Evolutionary conservation across 805 yeast genomes (phyloP).

Genomic region (Teunomyces barrocoloradensis): DNA sequence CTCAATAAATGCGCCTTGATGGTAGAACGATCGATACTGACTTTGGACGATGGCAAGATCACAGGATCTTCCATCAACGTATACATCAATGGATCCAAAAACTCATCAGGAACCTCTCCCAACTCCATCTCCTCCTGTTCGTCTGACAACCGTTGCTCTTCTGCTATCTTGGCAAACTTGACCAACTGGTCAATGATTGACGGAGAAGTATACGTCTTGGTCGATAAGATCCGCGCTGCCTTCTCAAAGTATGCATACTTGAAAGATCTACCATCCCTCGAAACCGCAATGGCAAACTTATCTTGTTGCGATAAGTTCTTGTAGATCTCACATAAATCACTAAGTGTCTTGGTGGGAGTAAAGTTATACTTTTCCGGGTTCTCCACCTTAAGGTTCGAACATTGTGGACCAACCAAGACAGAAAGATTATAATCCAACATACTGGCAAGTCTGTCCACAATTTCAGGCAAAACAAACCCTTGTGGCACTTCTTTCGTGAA

Average conservation of each 20-base stretch:
- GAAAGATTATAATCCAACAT: conserved; percentile 92
- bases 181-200: conserved; percentile 50
- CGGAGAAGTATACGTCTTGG: conserved; percentile 48
- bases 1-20: conserved; percentile 90
- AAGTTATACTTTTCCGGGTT: conserved; percentile 82
- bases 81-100: conserved; percentile 94
- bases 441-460: conserved; percentile 91
- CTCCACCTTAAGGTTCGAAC: conserved; percentile 81
- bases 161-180: conserved; percentile 65
- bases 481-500: conserved; percentile 85
- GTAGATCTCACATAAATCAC: conserved; percentile 71
- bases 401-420: conserved; percentile 94
- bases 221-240: conserved; percentile 64
- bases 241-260: conserved; percentile 60
- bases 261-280: conserved; percentile 91
- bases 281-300: conserved; percentile 74
- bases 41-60: conserved; percentile 80
- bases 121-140: conserved; percentile 83
- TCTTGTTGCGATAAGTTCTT: conserved; percentile 63
- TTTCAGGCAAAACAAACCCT: conserved; percentile 83
- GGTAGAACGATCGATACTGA: conserved; percentile 85
- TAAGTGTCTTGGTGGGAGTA: conserved; percentile 70
- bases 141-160: conserved; percentile 54
- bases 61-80: conserved; percentile 97
- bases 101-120: conserved; percentile 96